Evolutionary conservation across 306 rosid genomes (phyloP), one percentile per base, ranked within the genome.

Genomic region (Luffa aegyptiaca): DNA sequence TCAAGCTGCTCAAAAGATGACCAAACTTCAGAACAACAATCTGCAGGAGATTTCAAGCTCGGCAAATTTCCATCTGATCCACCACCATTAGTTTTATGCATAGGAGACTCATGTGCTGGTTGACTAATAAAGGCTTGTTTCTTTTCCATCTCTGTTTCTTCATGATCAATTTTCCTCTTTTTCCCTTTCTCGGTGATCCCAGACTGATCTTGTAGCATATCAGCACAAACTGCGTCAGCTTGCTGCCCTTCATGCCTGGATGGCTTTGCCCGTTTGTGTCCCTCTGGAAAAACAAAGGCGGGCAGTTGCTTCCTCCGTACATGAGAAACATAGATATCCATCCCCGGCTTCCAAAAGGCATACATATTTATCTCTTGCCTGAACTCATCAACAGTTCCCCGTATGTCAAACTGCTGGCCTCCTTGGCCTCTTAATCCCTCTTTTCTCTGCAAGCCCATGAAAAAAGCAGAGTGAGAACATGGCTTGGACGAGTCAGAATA

Each of bases 241-340:
- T 77, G 82, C 73, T 84, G 93, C 77, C 74, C 88, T 31, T 69
- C 55, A 75, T 87, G 92, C 84, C 92, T 90, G 3, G 81, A 82
- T 57, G 83, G 71, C 56, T 96, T 89, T 79, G 89, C 80, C 48
- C 92, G 91, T 78, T 86, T 95, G 84, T 86, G 88, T 8, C 97
- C 99, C 75, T 87, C 91, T 3, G 99, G 99, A 82, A 93, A 95
- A 83, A 95, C 88, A 91, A 92, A 93, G 72, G 86, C 52, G 52
- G 99, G 99, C 62, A 95, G 97, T 87, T 91, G 93, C 92, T 89
- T 95, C 81, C 99, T 87, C 78, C 97, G 99, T 76, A 95, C 96
- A 86, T 95, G 99, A 80, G 93, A 90, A 88, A 95, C 99, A 84
- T 83, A 86, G 55, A 90, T 90, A 78, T 95, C 97, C 99, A 95